These are phyloP conservation scores for Calonectria naviculata DNA, from an alignment of 2,329 filamentous ascomycete genomes.

Conservation along the genomic window DNA sequence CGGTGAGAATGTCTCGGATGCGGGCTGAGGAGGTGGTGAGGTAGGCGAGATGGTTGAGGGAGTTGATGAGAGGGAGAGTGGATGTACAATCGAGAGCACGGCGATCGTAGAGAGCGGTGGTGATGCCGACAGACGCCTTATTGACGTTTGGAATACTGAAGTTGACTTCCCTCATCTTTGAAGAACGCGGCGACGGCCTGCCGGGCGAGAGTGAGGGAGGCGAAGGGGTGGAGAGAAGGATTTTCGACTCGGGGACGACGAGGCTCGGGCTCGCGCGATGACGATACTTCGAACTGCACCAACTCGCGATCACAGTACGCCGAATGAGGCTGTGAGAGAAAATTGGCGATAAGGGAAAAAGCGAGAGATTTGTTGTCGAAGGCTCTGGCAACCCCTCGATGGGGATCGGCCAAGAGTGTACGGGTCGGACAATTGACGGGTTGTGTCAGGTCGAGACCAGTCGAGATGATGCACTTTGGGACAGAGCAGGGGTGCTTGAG, in stretches of 20 bases:
- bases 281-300: constrained; percentile 7
- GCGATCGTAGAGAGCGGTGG: constrained; percentile 96
- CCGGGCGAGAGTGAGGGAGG: constrained; percentile 23
- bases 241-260: constrained; percentile 24
- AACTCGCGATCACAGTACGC: neutral
- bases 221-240: constrained; percentile 11
- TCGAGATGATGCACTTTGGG: constrained; percentile 8
- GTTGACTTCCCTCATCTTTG: constrained; percentile 98
- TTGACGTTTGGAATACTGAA: constrained; percentile 99
- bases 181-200: constrained; percentile 33
- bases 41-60: constrained; percentile 97
- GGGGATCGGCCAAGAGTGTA: constrained; percentile 24
- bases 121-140: constrained; percentile 99
- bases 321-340: neutral
- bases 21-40: constrained; percentile 97
- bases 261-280: constrained; percentile 20
- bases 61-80: constrained; percentile 97
- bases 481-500: constrained; percentile 9
- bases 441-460: constrained; percentile 9
- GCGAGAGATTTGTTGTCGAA: constrained; percentile 13
- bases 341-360: constrained; percentile 4
- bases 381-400: constrained; percentile 29
- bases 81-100: constrained; percentile 98
- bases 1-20: constrained; percentile 96
- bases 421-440: constrained; percentile 20